These are phyloP conservation scores for Silene conica DNA, from an alignment of 148 eudicot species.

Conservation along the genomic window DNA sequence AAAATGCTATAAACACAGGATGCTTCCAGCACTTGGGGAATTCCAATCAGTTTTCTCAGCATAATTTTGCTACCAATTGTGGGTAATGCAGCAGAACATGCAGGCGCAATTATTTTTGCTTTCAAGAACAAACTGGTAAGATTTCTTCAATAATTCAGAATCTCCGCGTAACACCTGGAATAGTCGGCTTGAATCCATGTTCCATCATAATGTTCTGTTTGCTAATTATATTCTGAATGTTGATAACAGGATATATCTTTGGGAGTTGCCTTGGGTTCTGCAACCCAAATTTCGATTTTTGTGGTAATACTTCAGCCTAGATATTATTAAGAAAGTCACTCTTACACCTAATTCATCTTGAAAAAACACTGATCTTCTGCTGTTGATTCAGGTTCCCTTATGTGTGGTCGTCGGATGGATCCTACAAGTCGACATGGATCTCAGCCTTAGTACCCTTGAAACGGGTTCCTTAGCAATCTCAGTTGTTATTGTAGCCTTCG, in stretches of 20 bases:
- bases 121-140: slow-evolving; percentile 70
- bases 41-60: slow-evolving; percentile 66
- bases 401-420: slow-evolving; percentile 73
- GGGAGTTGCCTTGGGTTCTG: slow-evolving; percentile 80
- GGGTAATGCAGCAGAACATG: slow-evolving; percentile 93
- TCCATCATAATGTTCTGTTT: slow-evolving; percentile 1
- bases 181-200: background rate
- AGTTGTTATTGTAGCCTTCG: slow-evolving; percentile 47
- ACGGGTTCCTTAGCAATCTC: slow-evolving; percentile 55
- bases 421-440: slow-evolving; percentile 61
- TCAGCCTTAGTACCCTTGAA: slow-evolving; percentile 55
- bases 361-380: background rate
- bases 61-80: slow-evolving; percentile 73
- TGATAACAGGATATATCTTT: slow-evolving; percentile 64
- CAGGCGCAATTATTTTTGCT: slow-evolving; percentile 75
- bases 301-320: slow-evolving; percentile 41
- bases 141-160: background rate
- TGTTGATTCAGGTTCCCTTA: slow-evolving; percentile 47
- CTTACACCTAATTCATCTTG: background rate
- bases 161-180: background rate
- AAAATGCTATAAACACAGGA: slow-evolving; percentile 30
- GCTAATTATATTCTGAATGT: slow-evolving; percentile 4
- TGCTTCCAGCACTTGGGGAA: slow-evolving; percentile 71
- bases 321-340: background rate
- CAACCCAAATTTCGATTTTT: slow-evolving; percentile 73